phyloP scores from a whole-genome alignment of 2,329 filamentous ascomycete genomes.

The Aplosporella prunicola region DNA sequence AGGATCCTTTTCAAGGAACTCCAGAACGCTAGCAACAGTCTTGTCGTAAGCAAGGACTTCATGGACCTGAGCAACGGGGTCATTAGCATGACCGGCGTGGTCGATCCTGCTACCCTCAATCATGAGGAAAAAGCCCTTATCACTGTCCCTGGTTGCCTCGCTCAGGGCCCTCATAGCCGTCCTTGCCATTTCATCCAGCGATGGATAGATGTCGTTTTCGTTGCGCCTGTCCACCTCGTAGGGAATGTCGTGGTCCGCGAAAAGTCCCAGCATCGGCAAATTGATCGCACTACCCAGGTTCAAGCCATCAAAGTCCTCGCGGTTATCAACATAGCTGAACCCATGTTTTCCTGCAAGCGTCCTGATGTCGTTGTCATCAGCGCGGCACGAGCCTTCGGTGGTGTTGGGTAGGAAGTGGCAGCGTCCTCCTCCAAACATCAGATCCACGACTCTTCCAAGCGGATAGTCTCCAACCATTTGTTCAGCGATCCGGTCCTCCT shows the following conservation, averaged over 20 bases:
- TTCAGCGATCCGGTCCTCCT: conserved; percentile 84
- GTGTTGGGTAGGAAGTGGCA: conserved; percentile 88
- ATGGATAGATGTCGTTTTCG: conserved; percentile 72
- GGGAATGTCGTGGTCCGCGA: conserved; percentile 73
- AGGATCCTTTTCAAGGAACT: conserved; percentile 69
- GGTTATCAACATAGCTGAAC: conserved; percentile 67
- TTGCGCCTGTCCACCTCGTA: conserved; percentile 86
- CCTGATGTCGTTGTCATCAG: conserved; percentile 67
- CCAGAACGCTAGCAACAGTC: conserved; percentile 70
- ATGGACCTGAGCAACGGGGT: conserved; percentile 50
- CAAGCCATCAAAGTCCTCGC: conserved; percentile 66
- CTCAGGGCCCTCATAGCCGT: conserved; percentile 73
- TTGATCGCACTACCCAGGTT: conserved; percentile 55
- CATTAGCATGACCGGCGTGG: conserved; percentile 65
- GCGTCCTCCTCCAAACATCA: conserved; percentile 85
- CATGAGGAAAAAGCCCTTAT: conserved; percentile 97
- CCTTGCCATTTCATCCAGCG: conserved; percentile 80
- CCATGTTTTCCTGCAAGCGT: conserved; percentile 60
- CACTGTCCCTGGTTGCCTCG: conserved; percentile 69
- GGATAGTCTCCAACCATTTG: conserved; percentile 86
- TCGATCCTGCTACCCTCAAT: conserved; percentile 95
- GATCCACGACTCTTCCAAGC: conserved; percentile 76
- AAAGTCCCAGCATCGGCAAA: conserved; percentile 79
- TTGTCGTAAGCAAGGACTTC: conserved; percentile 95
- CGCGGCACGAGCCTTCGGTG: conserved; percentile 70